Percentiles rank a stretch among this genome's conserved stretches.
Conservation (phyloP, 768 basidiomycete species). For the Tubosaeta sp. region DNA sequence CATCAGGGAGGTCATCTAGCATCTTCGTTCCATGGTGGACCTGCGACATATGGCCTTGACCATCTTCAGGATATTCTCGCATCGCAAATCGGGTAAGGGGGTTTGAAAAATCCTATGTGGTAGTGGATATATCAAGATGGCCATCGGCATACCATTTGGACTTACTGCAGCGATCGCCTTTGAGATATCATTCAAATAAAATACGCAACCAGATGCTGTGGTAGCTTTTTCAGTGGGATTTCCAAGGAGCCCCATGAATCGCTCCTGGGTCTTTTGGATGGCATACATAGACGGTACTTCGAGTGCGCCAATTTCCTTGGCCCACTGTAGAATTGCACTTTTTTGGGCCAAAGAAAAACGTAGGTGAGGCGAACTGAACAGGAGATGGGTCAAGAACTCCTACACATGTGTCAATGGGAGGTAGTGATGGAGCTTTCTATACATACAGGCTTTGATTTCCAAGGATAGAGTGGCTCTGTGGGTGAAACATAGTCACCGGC, state of each 20-base stretch:
- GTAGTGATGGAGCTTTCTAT: background rate
- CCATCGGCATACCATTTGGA: background rate
- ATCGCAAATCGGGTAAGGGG: slow-evolving; percentile 18
- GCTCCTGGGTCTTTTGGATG: slow-evolving; percentile 17
- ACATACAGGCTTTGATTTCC: background rate
- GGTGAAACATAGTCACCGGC: background rate
- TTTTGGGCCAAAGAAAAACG: slow-evolving; percentile 31
- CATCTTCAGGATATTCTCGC: slow-evolving; percentile 28
- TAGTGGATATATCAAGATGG: too few species aligned
- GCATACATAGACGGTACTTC: slow-evolving; percentile 26
- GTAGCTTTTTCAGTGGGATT: slow-evolving; percentile 20
- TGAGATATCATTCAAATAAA: slow-evolving; percentile 24
- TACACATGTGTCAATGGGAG: slow-evolving; percentile 1
- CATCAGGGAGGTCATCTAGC: slow-evolving; percentile 24
- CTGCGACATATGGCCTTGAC: background rate
- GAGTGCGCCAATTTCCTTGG: slow-evolving; percentile 23
- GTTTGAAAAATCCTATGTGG: slow-evolving; percentile 25
- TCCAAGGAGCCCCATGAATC: slow-evolving; percentile 17
- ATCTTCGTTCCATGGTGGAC: slow-evolving; percentile 26
- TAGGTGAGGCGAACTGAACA: slow-evolving; percentile 31
- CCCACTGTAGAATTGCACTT: background rate
- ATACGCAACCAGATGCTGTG: slow-evolving; percentile 20
- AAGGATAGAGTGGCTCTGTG: slow-evolving; percentile 4
- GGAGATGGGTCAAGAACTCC: slow-evolving; percentile 27
- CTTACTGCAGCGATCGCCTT: slow-evolving; percentile 20